Percentiles rank a stretch among this genome's conserved stretches.
These are phyloP conservation scores for Xylariaceae sp. DNA, from an alignment of 2,329 filamentous ascomycete species.

Conservation along the genomic window DNA sequence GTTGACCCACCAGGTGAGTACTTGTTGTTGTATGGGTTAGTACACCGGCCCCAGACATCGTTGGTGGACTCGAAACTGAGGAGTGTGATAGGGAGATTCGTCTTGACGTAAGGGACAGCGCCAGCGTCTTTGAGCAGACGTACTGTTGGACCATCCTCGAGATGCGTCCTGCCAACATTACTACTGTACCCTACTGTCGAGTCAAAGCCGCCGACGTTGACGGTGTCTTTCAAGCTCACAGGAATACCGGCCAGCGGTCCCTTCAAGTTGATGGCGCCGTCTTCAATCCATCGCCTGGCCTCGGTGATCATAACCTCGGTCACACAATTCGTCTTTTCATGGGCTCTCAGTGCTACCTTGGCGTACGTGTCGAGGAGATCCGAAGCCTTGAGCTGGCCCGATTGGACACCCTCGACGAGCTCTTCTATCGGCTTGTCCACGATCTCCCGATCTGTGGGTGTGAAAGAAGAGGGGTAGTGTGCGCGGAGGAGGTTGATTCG, in stretches of 20 bases:
- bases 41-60: constrained; percentile 73
- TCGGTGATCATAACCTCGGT: constrained; percentile 80
- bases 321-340: constrained; percentile 80
- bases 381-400: constrained; percentile 57
- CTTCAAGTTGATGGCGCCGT: constrained; percentile 60
- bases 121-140: constrained; percentile 79
- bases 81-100: constrained; percentile 79
- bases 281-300: constrained; percentile 65
- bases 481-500: constrained; percentile 62
- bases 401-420: constrained; percentile 72
- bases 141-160: constrained; percentile 66
- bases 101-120: constrained; percentile 89
- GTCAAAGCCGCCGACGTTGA: constrained; percentile 79
- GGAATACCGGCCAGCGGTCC: constrained; percentile 85
- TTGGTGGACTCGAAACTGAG: constrained; percentile 78
- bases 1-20: constrained; percentile 89
- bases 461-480: constrained; percentile 69
- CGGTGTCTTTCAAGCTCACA: constrained; percentile 74
- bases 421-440: constrained; percentile 69
- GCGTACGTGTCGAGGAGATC: constrained; percentile 81
- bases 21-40: constrained; percentile 75
- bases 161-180: constrained; percentile 61
- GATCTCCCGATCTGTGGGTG: constrained; percentile 58
- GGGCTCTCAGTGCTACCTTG: constrained; percentile 78
- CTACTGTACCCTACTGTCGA: constrained; percentile 73